Evolutionary conservation across 2,329 filamentous ascomycete species (phyloP).

Genomic region (Neofusicoccum sp.): DNA sequence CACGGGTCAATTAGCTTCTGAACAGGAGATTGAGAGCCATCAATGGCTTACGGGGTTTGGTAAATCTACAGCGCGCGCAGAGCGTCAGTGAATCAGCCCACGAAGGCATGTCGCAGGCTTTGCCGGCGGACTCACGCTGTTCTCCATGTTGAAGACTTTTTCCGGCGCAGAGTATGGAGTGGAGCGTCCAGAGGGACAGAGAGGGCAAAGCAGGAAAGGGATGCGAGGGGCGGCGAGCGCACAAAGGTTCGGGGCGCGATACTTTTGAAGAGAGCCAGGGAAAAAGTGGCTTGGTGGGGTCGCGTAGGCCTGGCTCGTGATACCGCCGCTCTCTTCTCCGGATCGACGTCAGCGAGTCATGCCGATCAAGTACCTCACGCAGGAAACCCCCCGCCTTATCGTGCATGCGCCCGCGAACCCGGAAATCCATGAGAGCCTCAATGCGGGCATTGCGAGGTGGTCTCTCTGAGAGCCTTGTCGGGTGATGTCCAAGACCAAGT

Average conservation of each 20-base stretch:
- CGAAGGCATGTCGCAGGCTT: not conserved
- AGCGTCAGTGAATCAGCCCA: not conserved
- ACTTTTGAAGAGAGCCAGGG: not conserved
- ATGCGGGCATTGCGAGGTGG: not conserved
- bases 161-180: not conserved
- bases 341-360: slow-evolving; percentile 18
- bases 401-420: not conserved
- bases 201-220: not conserved
- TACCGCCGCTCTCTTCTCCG: slow-evolving; percentile 12
- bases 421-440: not conserved
- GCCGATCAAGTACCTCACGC: slow-evolving; percentile 3
- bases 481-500: no score
- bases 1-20: not conserved
- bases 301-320: slow-evolving; percentile 2
- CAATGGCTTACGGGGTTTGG: slow-evolving; percentile 15
- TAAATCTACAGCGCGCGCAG: slow-evolving; percentile 5
- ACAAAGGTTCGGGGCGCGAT: not conserved
- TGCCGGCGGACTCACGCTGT: slow-evolving; percentile 15
- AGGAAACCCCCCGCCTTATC: not conserved
- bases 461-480: not conserved
- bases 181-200: not conserved
- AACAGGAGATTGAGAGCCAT: not conserved
- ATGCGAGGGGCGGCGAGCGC: not conserved
- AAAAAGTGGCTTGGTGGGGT: slow-evolving; percentile 19
- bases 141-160: not conserved